Conservation (phyloP, 2,329 filamentous ascomycete genomes). For the Onygenales sp. region DNA sequence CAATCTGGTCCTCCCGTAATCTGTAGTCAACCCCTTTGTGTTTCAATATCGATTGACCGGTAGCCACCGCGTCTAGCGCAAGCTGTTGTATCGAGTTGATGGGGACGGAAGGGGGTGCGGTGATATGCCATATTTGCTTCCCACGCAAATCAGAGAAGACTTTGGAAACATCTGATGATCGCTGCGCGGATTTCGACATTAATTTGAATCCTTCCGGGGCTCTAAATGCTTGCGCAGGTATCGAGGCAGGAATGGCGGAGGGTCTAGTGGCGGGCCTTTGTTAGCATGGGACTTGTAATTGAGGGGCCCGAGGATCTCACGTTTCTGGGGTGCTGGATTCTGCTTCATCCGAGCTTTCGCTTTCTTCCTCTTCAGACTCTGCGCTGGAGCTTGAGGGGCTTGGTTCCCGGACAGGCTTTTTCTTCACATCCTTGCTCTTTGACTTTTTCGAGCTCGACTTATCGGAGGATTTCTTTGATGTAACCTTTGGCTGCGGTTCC, state of each 20-base stretch:
- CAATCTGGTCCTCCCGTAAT: conserved; percentile 25
- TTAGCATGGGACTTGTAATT: background rate
- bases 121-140: conserved; percentile 42
- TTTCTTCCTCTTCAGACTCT: conserved; percentile 8
- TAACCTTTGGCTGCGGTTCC: conserved; percentile 3
- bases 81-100: conserved; percentile 37
- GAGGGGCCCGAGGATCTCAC: background rate
- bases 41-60: conserved; percentile 32
- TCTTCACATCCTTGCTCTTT: conserved; percentile 3
- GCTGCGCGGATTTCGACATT: conserved; percentile 22
- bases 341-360: conserved; percentile 4
- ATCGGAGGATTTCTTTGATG: background rate
- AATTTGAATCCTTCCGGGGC: conserved; percentile 35
- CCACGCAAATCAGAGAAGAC: conserved; percentile 29
- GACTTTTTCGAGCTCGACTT: conserved; percentile 8
- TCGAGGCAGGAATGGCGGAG: conserved; percentile 3
- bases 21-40: conserved; percentile 35
- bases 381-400: conserved; percentile 13
- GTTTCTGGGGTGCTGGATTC: background rate
- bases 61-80: conserved; percentile 30
- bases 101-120: conserved; percentile 35
- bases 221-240: conserved; percentile 29
- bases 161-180: conserved; percentile 23
- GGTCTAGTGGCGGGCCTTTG: conserved; percentile 10
- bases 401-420: background rate